Conservation (phyloP, 140 eudicot species). For the Flaveria floridana region DNA sequence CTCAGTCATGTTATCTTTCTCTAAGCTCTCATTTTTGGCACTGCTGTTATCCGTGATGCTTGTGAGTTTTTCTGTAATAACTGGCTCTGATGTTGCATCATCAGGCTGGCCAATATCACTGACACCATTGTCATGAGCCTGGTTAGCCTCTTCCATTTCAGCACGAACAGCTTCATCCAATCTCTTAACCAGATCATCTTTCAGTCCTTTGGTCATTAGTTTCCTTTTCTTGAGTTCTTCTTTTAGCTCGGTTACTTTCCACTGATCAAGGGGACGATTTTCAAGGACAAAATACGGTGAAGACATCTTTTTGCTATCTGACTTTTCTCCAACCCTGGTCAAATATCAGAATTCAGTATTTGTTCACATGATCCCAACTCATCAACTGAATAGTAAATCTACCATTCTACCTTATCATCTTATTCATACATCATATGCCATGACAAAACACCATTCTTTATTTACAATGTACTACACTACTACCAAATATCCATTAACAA, state of each 20-base stretch:
- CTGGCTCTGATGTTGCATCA: conserved; percentile 24
- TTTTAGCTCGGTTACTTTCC: conserved; percentile 73
- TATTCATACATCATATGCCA: background rate
- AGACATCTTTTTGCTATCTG: conserved; percentile 40
- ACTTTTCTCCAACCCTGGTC: conserved; percentile 25
- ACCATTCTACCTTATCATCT: background rate
- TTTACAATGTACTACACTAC: background rate
- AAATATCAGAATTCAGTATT: conserved; percentile 3
- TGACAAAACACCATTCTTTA: conserved; percentile 9
- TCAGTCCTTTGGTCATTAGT: conserved; percentile 54
- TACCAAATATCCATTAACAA: background rate
- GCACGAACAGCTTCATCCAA: conserved; percentile 60
- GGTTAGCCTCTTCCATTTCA: conserved; percentile 33
- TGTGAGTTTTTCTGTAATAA: conserved; percentile 30
- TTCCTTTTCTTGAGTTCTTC: conserved; percentile 72
- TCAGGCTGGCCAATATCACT: conserved; percentile 23
- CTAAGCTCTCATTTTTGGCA: conserved; percentile 1
- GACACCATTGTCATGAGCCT: conserved; percentile 26
- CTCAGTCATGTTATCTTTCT: conserved; percentile 22
- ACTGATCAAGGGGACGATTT: conserved; percentile 64
- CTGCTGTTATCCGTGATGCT: conserved; percentile 10
- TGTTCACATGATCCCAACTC: background rate
- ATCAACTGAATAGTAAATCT: conserved; percentile 13
- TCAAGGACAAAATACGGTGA: conserved; percentile 52
- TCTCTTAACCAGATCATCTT: conserved; percentile 63